Evolutionary conservation across 257 asterid genomes (phyloP), one percentile per base, ranked within the genome.

Genomic region (Lithospermum erythrorhizon): DNA sequence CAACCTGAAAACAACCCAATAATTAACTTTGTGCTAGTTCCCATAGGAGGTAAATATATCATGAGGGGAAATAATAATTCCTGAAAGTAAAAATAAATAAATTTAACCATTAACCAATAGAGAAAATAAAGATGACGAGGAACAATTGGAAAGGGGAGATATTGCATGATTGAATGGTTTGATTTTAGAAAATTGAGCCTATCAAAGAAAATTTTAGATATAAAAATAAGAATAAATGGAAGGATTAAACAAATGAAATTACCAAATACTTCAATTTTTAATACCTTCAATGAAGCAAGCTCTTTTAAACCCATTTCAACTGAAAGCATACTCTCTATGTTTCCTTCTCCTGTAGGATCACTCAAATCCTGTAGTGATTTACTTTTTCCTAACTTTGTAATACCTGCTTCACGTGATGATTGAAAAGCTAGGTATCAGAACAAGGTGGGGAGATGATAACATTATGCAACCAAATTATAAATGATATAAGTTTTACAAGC

Each of bases 281-380:
- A 65, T 56, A 90, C 97, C 98, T 90, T 85, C 76, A 90, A 73
- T 7, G 95, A 85, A 76, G 89, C 81, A 70, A 90, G 94, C 75
- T 90, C 98, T 58, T 85, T 90, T 67, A 90, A 75, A 37, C 98
- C 98, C 95, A 82, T 82, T 75, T 90, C 98, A 72, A 87, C 95
- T 49, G 87, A 72, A 68, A 90, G 91, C 94, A 86, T 85, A 83
- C 95, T 90, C 80, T 90, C 98, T 65, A 87, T 90, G 73, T 87
- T 87, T 63, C 98, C 96, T 76, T 90, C 98, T 72, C 90, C 96
- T 60, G 87, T 82, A 64, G 84, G 87, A 81, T 90, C 98, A 72
- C 78, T 84, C 20, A 90, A 70, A 73, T 85, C 96, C 76, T 80
- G 87, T 62, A 82, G 80, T 62, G 79, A 75, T 72, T 78, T 85